These are phyloP conservation scores for Daedaleopsis nitida DNA, from an alignment of 768 basidiomycete genomes.

Conservation along the genomic window DNA sequence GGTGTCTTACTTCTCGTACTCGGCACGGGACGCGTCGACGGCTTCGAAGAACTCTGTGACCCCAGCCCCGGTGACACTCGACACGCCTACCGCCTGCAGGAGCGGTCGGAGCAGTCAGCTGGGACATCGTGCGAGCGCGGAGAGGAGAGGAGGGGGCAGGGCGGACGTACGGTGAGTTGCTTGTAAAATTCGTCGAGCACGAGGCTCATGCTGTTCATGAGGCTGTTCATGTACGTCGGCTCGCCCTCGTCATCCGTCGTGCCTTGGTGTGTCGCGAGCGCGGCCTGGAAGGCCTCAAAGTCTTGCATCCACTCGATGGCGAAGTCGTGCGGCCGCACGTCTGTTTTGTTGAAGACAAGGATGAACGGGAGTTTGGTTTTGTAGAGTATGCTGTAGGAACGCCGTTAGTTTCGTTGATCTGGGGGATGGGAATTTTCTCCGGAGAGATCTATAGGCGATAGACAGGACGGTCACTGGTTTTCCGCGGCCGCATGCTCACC, in stretches of 20 bases:
- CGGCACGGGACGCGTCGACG: slow-evolving; percentile 82
- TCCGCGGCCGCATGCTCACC: slow-evolving; percentile 44
- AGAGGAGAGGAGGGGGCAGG: background rate
- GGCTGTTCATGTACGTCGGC: slow-evolving; percentile 95
- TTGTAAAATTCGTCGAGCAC: slow-evolving; percentile 99
- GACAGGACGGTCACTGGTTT: too few species aligned
- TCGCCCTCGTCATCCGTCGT: slow-evolving; percentile 81
- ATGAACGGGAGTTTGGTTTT: slow-evolving; percentile 98
- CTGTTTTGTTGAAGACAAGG: slow-evolving; percentile 98
- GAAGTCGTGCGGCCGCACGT: slow-evolving; percentile 87
- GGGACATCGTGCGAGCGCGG: background rate
- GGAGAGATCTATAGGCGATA: too few species aligned
- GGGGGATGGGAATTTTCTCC: background rate
- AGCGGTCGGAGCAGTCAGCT: background rate
- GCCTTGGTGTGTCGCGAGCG: slow-evolving; percentile 70
- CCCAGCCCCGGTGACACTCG: slow-evolving; percentile 94
- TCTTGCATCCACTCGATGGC: slow-evolving; percentile 98
- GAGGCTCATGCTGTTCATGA: slow-evolving; percentile 99
- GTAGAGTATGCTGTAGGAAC: slow-evolving; percentile 77
- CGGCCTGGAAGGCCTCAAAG: slow-evolving; percentile 93
- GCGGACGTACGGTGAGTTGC: slow-evolving; percentile 75
- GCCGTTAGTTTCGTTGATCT: background rate
- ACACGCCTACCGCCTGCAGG: slow-evolving; percentile 88
- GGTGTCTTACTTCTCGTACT: slow-evolving; percentile 81
- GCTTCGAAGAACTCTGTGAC: slow-evolving; percentile 90